Evolutionary conservation across 768 basidiomycete genomes (phyloP), one percentile per base, ranked within the genome.

Genomic region (Lentinula aciculospora): DNA sequence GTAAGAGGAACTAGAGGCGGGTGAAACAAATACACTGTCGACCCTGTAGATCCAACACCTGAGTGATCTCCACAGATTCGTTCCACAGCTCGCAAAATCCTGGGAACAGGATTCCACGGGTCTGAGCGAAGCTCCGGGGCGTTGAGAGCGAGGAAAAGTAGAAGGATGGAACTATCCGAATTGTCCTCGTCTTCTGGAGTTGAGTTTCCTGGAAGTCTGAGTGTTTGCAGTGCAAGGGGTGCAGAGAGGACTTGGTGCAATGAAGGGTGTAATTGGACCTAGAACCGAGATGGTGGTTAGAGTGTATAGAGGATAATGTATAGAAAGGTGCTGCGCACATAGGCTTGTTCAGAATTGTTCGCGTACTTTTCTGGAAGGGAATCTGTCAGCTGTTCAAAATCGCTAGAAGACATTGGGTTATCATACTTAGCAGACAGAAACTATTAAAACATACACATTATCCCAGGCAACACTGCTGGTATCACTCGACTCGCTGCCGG

Each of bases 21-120:
- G 78, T 71, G 64, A 72, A 80, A 61, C 75, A 70, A 23, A 68
- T 69, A 27, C 81, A 73, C 47, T 25, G 37, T 47, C 13, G 58
- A 54, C 13, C 40, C 40, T 4, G 42, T n/a, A 44, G 29, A 12
- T 56, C 36, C 23, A 21, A 19, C 42, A 23, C 21, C 9, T 44
- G 42, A 44, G 6, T 21, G 1, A 21, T 19, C 32, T 53, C 21
- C 19, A 19, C 73, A 72, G 56, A 77, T 76, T 28, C 76, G 72
- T 58, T 79, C 73, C 0, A 80, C 73, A 1, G 73, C 73, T 57
- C 72, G 69, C 13, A 79, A 63, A 8, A 83, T 68, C 44, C 77
- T 78, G 3, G 80, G 81, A 8, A 73, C 68, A 4, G 80, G 75
- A 60, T 83, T 83, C 81, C 81, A 82, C 0, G 81, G 81, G 62